Evolutionary conservation across 2,329 filamentous ascomycete species (phyloP).

Genomic region (Aureobasidium sp.): DNA sequence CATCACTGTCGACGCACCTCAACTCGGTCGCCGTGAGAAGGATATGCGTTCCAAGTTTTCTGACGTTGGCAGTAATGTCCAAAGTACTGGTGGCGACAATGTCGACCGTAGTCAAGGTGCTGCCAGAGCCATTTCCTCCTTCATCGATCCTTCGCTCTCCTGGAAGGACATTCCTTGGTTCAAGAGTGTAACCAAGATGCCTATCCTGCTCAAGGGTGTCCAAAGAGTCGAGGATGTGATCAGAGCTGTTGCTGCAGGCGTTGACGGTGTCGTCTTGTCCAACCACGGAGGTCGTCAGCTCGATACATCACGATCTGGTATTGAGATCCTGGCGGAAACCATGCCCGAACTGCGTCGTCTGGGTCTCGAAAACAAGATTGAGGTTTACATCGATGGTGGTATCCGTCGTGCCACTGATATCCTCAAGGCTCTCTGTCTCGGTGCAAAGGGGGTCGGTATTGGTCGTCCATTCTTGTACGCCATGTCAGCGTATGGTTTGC

Average conservation of each 20-base stretch:
- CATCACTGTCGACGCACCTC: conserved; percentile 96
- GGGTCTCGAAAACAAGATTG: conserved; percentile 62
- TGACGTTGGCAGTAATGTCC: conserved; percentile 76
- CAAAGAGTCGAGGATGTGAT: conserved; percentile 94
- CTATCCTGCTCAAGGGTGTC: conserved; percentile 92
- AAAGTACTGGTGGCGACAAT: conserved; percentile 56
- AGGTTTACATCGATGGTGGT: conserved; percentile 88
- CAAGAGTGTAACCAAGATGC: conserved; percentile 80
- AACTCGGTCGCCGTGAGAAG: conserved; percentile 90
- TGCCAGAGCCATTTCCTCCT: conserved; percentile 87
- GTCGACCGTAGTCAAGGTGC: conserved; percentile 89
- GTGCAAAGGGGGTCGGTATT: conserved; percentile 87
- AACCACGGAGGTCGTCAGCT: conserved; percentile 95
- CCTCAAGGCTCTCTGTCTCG: conserved; percentile 87
- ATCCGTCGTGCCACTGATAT: conserved; percentile 88
- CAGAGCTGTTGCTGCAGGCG: conserved; percentile 61
- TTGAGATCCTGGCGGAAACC: conserved; percentile 88
- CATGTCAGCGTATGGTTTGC: conserved; percentile 84
- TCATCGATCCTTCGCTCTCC: conserved; percentile 88
- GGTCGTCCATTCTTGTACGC: conserved; percentile 92
- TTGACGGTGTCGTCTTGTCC: conserved; percentile 85
- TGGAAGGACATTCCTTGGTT: conserved; percentile 93
- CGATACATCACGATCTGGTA: conserved; percentile 79
- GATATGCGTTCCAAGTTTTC: conserved; percentile 81
- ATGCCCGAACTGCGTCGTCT: conserved; percentile 76